Base-by-base conservation (phyloP, 257 asterid genomes). In the Solanum okadae region DNA sequence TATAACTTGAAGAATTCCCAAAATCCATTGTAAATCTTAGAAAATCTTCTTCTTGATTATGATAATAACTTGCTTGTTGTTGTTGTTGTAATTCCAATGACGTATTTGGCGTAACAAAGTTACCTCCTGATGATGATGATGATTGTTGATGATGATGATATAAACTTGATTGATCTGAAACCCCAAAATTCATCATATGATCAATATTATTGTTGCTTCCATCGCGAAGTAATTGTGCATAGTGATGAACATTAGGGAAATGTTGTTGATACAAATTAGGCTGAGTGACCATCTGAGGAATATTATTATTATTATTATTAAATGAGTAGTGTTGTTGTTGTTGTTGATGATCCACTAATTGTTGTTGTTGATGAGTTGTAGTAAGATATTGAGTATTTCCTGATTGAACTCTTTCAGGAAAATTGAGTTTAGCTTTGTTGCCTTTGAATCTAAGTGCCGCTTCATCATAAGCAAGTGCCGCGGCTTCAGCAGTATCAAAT, bases 381-480 rank as follows among this genome's bases (percentile, higher is more conserved):
- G 87, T 63, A 23, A 85, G 77, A 68, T 35, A 85, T 23, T 37
- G 40, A 68, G 87, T 63, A 6, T 44, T 81, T 20, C 20, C 20
- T n/a, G 61, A 38, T 65, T 85, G 87, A 85, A 85, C 87, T 38
- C 79, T 65, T 38, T 85, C 87, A 1, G 87, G 87, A 76, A 85
- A 85, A 63, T 85, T 85, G 79, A 85, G 87, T 68, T 85, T 85
- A 1, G 87, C 87, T 85, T 85, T 85, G 61, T 85, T 85, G 27
- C 87, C 87, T 85, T 85, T 85, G 79, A 85, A 85, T 85, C 38
- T 38, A 85, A 85, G 87, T 25, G 87, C 87, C 5, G 87, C 87
- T 37, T 85, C 87, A 85, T 85, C 87, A 42, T 85, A 85, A 61
- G 79, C 87, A 65, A 85, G 35, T 3, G 87, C 87, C 4, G 87